Conservation (phyloP, 495 filamentous ascomycete genomes). For the Polyplosphaeria fusca region DNA sequence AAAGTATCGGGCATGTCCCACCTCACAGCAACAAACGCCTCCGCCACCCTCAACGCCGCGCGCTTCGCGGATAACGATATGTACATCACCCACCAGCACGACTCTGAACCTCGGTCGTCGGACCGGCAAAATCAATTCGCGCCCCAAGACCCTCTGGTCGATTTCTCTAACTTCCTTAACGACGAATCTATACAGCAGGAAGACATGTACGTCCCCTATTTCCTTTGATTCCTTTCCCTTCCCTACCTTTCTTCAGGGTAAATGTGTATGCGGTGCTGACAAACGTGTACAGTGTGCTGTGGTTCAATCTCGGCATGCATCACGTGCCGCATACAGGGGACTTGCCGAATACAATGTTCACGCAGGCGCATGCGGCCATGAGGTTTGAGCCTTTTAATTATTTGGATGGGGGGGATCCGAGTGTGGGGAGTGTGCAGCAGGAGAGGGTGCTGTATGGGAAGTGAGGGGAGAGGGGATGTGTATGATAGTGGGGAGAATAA, state of each 20-base stretch:
- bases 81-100: conserved; percentile 51
- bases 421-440: neutral
- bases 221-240: too few relatives aligned
- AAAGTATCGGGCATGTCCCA: conserved; percentile 44
- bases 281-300: too few relatives aligned
- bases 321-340: conserved; percentile 57
- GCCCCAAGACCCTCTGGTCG: conserved; percentile 49
- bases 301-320: conserved; percentile 58
- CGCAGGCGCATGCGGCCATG: conserved; percentile 40
- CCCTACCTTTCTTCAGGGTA: too few relatives aligned
- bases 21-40: conserved; percentile 50
- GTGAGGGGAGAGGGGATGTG: neutral
- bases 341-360: conserved; percentile 51
- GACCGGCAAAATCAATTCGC: conserved; percentile 51
- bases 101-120: conserved; percentile 50
- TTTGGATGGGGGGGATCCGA: conserved; percentile 7
- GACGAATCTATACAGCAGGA: conserved; percentile 53
- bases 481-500: neutral
- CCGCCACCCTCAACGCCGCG: conserved; percentile 47
- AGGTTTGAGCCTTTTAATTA: conserved; percentile 15
- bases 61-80: conserved; percentile 52
- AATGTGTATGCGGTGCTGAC: too few relatives aligned
- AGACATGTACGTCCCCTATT: conserved; percentile 47
- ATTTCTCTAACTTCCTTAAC: conserved; percentile 56
- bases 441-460: neutral